These are phyloP conservation scores for Paracamarosporium sp. DNA, from an alignment of 2,329 filamentous ascomycete genomes.

Conservation along the genomic window DNA sequence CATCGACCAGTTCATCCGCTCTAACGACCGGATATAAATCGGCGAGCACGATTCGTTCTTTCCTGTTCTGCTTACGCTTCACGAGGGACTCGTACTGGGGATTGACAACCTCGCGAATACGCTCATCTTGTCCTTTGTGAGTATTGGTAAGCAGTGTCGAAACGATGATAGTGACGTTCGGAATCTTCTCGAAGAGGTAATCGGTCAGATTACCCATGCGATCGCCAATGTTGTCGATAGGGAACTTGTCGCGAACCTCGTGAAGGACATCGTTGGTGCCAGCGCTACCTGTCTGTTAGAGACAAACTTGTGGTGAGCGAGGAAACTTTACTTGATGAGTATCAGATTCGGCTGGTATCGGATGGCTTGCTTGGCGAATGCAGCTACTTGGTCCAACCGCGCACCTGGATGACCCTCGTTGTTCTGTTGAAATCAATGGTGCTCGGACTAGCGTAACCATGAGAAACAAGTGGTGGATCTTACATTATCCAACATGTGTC, in stretches of 20 bases:
- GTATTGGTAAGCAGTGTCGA: conserved; percentile 4
- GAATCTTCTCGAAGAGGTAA: conserved; percentile 2
- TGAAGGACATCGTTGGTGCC: conserved; percentile 8
- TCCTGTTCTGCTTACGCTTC: neutral
- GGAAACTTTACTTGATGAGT: conserved; percentile 6
- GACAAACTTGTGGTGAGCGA: neutral
- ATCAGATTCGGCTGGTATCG: conserved; percentile 4
- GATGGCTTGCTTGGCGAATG: neutral
- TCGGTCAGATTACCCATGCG: conserved; percentile 8
- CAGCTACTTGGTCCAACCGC: neutral
- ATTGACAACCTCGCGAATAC: conserved; percentile 2
- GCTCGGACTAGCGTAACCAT: neutral
- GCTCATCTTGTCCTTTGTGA: neutral
- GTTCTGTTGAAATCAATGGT: neutral
- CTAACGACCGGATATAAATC: conserved; percentile 3
- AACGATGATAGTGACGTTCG: conserved; percentile 5
- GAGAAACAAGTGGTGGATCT: neutral
- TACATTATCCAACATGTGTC: conserved; percentile 9
- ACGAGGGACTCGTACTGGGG: conserved; percentile 6
- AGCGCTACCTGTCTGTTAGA: neutral
- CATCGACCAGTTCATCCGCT: neutral
- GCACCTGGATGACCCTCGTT: conserved; percentile 8
- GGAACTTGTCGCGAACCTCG: neutral
- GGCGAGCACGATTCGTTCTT: conserved; percentile 10
- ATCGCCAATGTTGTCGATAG: neutral